Conservation (phyloP, 2,329 filamentous ascomycete species). For the Colletotrichum sp. region DNA sequence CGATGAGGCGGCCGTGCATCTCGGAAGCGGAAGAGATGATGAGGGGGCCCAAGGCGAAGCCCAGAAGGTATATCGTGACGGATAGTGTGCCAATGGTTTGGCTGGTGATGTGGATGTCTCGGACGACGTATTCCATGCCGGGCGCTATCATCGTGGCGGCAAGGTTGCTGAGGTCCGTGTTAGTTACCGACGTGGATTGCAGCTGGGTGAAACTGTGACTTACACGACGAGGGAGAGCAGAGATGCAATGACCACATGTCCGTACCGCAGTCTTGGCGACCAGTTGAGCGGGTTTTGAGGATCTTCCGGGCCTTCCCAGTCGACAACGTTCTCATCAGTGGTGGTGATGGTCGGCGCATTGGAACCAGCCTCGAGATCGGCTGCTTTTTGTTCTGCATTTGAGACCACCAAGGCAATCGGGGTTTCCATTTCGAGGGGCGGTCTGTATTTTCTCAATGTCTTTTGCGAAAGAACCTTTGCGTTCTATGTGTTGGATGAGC, state of each 20-base stretch:
- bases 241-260: slow-evolving; percentile 38
- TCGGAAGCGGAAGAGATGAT: slow-evolving; percentile 51
- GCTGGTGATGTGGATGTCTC: slow-evolving; percentile 52
- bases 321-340: slow-evolving; percentile 42
- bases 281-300: slow-evolving; percentile 67
- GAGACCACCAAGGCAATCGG: not conserved
- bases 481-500: too few species aligned
- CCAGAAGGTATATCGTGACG: slow-evolving; percentile 68
- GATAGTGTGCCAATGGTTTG: slow-evolving; percentile 53
- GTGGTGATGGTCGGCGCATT: not conserved
- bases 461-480: too few species aligned
- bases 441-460: too few species aligned
- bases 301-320: slow-evolving; percentile 64
- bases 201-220: not conserved
- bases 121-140: slow-evolving; percentile 53
- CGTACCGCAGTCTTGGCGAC: slow-evolving; percentile 38
- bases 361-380: not conserved
- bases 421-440: not conserved
- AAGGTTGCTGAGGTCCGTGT: not conserved
- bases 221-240: not conserved
- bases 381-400: not conserved
- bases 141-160: slow-evolving; percentile 64
- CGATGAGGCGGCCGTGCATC: slow-evolving; percentile 34
- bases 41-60: slow-evolving; percentile 63
- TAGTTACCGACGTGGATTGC: not conserved